Percentiles rank a stretch among this genome's conserved stretches.
phyloP scores from a whole-genome alignment of 208 protist species.

The Crithidia brevicula region DNA sequence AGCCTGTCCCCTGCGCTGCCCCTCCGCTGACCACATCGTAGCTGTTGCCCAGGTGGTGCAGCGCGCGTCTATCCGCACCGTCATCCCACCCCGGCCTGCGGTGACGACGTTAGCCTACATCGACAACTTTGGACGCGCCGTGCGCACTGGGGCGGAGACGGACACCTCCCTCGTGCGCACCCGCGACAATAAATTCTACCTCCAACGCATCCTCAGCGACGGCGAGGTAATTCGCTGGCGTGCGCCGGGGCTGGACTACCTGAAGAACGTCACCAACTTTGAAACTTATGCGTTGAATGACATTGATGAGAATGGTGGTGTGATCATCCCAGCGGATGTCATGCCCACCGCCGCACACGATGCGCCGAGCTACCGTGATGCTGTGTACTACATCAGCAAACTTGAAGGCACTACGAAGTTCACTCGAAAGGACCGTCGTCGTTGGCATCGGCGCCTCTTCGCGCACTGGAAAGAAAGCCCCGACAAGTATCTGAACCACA shows the following conservation, averaged over 20 bases:
- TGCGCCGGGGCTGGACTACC: conserved; percentile 76
- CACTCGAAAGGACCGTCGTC: conserved; percentile 83
- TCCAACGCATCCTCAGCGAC: conserved; percentile 81
- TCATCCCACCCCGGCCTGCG: conserved; percentile 80
- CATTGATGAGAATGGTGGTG: conserved; percentile 88
- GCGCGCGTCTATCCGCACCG: conserved; percentile 64
- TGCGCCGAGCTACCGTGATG: conserved; percentile 71
- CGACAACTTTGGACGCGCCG: conserved; percentile 57
- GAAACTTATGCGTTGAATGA: conserved; percentile 87
- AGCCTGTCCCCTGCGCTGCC: too few relatives aligned
- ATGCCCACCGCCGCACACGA: conserved; percentile 75
- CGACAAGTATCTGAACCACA: conserved; percentile 79
- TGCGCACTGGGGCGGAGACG: conserved; percentile 71
- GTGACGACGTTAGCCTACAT: conserved; percentile 87
- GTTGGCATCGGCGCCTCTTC: conserved; percentile 77
- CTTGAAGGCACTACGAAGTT: conserved; percentile 76
- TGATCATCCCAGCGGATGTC: conserved; percentile 83
- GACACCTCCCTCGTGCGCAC: conserved; percentile 82
- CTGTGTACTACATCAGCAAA: conserved; percentile 76
- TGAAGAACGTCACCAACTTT: conserved; percentile 90
- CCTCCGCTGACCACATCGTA: too few relatives aligned
- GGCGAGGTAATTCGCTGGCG: conserved; percentile 87
- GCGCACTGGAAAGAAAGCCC: conserved; percentile 86
- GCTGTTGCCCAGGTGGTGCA: background rate
- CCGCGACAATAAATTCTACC: conserved; percentile 92